Evolutionary conservation across 495 filamentous ascomycete species (phyloP).

Genomic region (Chaetomidium leptoderma): DNA sequence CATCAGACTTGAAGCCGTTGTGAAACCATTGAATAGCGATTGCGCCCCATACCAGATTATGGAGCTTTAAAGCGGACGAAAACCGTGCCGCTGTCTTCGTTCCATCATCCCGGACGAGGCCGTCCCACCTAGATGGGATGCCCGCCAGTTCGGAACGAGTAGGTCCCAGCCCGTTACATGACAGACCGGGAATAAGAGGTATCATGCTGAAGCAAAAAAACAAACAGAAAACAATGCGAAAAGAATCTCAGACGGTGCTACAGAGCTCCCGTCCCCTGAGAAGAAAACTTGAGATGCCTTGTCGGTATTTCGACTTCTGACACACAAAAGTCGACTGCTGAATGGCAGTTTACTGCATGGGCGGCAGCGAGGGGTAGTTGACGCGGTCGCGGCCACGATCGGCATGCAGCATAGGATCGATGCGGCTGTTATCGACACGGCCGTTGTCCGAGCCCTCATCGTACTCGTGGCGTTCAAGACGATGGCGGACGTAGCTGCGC

Average conservation of each 20-base stretch:
- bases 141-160: not conserved
- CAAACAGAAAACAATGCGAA: not conserved
- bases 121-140: not conserved
- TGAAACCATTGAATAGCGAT: not conserved
- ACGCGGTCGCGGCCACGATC: conserved; percentile 10
- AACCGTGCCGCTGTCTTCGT: not conserved
- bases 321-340: too few relatives aligned
- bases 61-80: not conserved
- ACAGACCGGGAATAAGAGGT: not conserved
- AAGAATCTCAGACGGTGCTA: not conserved
- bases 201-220: conserved; percentile 1
- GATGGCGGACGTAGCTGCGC: conserved; percentile 60
- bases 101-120: not conserved
- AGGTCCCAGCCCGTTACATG: conserved; percentile 1
- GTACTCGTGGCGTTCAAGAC: conserved; percentile 61
- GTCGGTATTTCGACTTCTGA: not conserved
- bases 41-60: conserved; percentile 1
- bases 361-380: conserved; percentile 15
- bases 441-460: conserved; percentile 37
- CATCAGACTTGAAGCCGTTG: not conserved
- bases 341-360: not conserved
- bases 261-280: too few relatives aligned
- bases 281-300: not conserved
- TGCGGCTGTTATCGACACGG: conserved; percentile 24
- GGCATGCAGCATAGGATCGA: conserved; percentile 28